Conservation (phyloP, 2,329 filamentous ascomycete species). For the Aaosphaeria arxii region DNA sequence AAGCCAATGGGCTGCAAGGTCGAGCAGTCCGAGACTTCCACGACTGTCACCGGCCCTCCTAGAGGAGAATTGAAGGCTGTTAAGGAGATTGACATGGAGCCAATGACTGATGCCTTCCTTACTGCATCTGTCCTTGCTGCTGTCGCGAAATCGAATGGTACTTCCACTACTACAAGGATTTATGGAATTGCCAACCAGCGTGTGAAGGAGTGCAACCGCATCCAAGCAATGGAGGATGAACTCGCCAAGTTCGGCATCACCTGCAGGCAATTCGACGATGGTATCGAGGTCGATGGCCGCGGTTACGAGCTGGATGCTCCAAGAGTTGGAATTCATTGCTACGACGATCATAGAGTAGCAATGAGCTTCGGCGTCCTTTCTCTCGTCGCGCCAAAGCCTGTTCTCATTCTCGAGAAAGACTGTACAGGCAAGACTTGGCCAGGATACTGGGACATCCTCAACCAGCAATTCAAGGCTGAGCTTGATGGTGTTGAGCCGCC, state of each 20-base stretch:
- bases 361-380: constrained; percentile 97
- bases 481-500: constrained; percentile 70
- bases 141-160: constrained; percentile 69
- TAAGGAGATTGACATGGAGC: constrained; percentile 90
- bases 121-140: constrained; percentile 92
- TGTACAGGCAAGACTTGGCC: constrained; percentile 98
- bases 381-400: constrained; percentile 65
- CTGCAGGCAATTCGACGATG: constrained; percentile 87
- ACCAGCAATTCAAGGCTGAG: constrained; percentile 70
- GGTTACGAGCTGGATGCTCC: constrained; percentile 51
- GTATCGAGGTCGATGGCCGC: constrained; percentile 71
- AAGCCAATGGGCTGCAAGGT: constrained; percentile 92
- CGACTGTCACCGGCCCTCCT: constrained; percentile 87
- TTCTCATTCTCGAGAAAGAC: constrained; percentile 81
- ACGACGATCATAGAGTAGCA: constrained; percentile 95
- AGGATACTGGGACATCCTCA: constrained; percentile 93
- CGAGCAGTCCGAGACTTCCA: constrained; percentile 78
- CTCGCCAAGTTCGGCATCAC: constrained; percentile 88
- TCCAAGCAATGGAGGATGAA: constrained; percentile 91
- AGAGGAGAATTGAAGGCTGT: constrained; percentile 71
- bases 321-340: constrained; percentile 75
- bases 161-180: constrained; percentile 70
- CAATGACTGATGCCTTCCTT: constrained; percentile 98
- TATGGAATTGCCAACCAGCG: constrained; percentile 95
- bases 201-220: constrained; percentile 97